Evolutionary conservation across 164 flowering plant genomes (phyloP), one percentile per base, ranked within the genome.

Genomic region (Euptelea pleiosperma): DNA sequence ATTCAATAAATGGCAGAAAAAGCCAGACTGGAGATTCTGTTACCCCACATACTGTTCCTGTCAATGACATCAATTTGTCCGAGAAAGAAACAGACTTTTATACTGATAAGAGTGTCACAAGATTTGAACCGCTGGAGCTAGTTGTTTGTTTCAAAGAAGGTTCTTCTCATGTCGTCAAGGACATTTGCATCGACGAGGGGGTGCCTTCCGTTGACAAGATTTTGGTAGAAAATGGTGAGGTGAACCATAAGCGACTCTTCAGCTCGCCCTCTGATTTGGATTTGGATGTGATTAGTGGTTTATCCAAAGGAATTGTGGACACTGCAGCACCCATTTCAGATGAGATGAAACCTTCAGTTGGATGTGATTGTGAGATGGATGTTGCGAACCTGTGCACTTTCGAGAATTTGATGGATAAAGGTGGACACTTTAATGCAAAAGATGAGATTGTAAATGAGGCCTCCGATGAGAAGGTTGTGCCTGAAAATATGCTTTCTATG

Each of bases 101-200:
- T 61, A 66, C 76, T 19, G 85, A 82, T 46, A 82, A 80, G 64
- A 70, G 61, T 66, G 73, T 78, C 29, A 71, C 49, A 16, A 84
- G 74, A 59, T 56, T 66, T 54, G 79, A 79, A 29, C 51, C 77
- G 51, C 78, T 79, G 8, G 74, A 77, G 70, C 55, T 69, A 15
- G 57, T 66, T n/a, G 68, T 71, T 55, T 75, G 82, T 60, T 78
- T 65, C 65, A 74, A 80, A 62, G 87, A 71, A 61, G 72, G 51
- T 41, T 45, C 48, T 59, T 66, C 36, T 69, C 63, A 67, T 62
- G 69, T 62, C 35, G 69, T 81, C 29, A 86, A 81, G 72, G 92
- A 86, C 59, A 80, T 83, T 8, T 75, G 87, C 51, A 47, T 79
- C 16, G 89, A 86, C 59, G 83, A 83, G 14, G 87, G 86, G 30